Conservation (phyloP, 2,329 filamentous ascomycete genomes). For the Ophidiomyces ophidiicola region DNA sequence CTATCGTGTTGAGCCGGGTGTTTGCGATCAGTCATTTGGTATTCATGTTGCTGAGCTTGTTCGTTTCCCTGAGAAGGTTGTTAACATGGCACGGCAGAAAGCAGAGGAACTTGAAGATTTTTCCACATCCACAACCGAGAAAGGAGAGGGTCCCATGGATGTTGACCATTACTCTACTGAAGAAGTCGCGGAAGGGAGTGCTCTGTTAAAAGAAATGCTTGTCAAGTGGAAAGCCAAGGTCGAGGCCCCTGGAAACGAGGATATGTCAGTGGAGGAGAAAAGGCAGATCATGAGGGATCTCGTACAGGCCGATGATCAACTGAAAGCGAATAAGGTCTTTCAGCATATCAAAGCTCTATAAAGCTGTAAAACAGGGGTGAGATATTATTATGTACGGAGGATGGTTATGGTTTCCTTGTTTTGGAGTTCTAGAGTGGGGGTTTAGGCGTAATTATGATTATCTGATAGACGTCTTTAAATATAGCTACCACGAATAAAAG, state of each 20-base stretch:
- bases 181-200: constrained; percentile 81
- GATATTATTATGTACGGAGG: too few relatives aligned
- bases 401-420: too few relatives aligned
- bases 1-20: constrained; percentile 90
- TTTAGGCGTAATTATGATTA: too few relatives aligned
- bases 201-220: constrained; percentile 70
- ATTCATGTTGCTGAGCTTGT: constrained; percentile 97
- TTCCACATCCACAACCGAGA: constrained; percentile 25
- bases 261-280: constrained; percentile 60
- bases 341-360: constrained; percentile 38
- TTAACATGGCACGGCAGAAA: constrained; percentile 98
- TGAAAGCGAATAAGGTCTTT: constrained; percentile 46
- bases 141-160: constrained; percentile 29
- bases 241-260: constrained; percentile 47
- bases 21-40: constrained; percentile 95
- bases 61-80: constrained; percentile 89
- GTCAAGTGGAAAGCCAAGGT: constrained; percentile 69
- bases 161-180: constrained; percentile 54
- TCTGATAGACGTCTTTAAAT: too few relatives aligned
- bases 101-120: constrained; percentile 98
- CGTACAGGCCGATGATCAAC: constrained; percentile 57
- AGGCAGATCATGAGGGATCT: constrained; percentile 65
- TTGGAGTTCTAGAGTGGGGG: too few relatives aligned
- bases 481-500: too few relatives aligned
- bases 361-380: too few relatives aligned